These are phyloP conservation scores for Rhizopogon sp. DNA, from an alignment of 768 basidiomycete species.

Conservation along the genomic window DNA sequence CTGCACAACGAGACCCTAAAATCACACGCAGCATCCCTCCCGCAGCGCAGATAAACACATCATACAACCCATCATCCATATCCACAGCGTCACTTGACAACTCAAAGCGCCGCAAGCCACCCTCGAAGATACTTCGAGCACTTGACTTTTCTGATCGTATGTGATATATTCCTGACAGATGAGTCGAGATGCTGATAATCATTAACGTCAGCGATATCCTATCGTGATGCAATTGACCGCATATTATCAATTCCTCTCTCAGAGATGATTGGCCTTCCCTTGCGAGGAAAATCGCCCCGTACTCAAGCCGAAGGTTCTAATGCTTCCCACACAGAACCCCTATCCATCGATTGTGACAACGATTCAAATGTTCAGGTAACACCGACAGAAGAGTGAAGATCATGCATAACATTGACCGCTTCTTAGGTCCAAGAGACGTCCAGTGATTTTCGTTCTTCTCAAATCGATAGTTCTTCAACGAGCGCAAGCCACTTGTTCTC, in stretches of 20 bases:
- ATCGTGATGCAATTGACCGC: conserved; percentile 25
- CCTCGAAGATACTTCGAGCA: conserved; percentile 19
- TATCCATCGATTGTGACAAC: not conserved
- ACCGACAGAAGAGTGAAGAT: not conserved
- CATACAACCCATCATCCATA: conserved; percentile 5
- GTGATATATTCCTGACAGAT: conserved; percentile 5
- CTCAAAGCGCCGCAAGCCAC: conserved; percentile 4
- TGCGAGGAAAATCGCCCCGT: not conserved
- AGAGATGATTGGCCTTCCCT: not conserved
- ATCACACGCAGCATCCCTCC: not conserved
- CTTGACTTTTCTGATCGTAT: conserved; percentile 24
- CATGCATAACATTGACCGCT: not conserved
- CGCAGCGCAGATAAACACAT: not conserved
- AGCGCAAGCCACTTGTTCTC: not conserved
- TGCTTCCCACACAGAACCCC: not conserved
- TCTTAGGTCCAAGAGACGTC: not conserved
- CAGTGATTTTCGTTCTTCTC: not conserved
- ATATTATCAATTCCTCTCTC: conserved; percentile 8
- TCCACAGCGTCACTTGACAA: conserved; percentile 1
- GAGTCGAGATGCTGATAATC: not conserved
- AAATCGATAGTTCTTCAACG: not conserved
- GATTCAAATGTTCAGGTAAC: conserved; percentile 3
- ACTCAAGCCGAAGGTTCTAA: not conserved
- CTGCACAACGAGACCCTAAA: conserved; percentile 13
- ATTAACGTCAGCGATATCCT: conserved; percentile 16